Conservation (phyloP, 164 flowering plant species). For the Tetracentron sinense region DNA sequence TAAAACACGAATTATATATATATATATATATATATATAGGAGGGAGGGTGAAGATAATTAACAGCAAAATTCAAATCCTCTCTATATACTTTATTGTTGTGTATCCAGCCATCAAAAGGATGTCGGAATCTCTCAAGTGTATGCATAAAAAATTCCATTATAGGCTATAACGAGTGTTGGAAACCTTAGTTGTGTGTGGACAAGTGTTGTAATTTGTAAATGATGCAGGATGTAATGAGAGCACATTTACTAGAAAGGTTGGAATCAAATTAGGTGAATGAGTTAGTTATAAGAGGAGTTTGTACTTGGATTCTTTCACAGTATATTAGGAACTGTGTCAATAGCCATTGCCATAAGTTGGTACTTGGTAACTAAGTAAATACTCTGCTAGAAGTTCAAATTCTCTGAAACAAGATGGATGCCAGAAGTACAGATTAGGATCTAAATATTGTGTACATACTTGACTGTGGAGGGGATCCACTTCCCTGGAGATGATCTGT, state of each 20-base stretch:
- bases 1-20: too few relatives aligned
- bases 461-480: slow-evolving; percentile 66
- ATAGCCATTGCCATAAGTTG: background rate
- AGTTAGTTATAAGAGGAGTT: background rate
- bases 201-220: background rate
- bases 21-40: too few relatives aligned
- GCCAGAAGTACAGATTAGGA: background rate
- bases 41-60: too few relatives aligned
- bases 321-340: background rate
- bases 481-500: slow-evolving; percentile 72
- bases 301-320: background rate
- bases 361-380: background rate
- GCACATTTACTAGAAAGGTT: background rate
- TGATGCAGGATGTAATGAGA: background rate
- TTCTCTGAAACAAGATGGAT: background rate
- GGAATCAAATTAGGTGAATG: background rate
- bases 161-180: background rate
- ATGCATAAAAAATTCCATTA: too few relatives aligned
- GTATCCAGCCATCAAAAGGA: too few relatives aligned
- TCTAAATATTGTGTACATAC: slow-evolving; percentile 28
- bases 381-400: background rate
- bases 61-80: too few relatives aligned
- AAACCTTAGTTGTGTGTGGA: background rate
- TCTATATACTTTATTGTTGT: too few relatives aligned
- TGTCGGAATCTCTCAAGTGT: too few relatives aligned